Percentiles rank a stretch among this genome's conserved stretches.
phyloP scores from a whole-genome alignment of 2,329 filamentous ascomycete species.

The Clathrospora elynae region DNA sequence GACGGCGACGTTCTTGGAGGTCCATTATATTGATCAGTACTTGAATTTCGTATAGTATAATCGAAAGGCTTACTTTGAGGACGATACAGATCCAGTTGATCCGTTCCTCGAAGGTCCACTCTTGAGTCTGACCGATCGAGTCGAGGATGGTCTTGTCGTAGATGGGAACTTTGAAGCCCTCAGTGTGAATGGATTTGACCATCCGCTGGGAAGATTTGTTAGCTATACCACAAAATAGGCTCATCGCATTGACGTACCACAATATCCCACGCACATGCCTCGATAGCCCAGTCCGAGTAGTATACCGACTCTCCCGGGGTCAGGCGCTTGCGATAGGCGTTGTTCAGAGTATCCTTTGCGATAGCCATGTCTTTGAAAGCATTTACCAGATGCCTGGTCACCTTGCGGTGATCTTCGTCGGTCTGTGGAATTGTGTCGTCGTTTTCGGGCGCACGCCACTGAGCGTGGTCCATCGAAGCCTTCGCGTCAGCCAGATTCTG shows the following conservation, averaged over 20 bases:
- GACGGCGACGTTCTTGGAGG: constrained; percentile 14
- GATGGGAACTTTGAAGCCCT: constrained; percentile 16
- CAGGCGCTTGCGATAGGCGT: constrained; percentile 20
- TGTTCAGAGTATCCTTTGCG: constrained; percentile 9
- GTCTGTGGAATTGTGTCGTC: constrained; percentile 15
- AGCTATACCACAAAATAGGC: background rate
- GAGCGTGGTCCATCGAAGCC: constrained; percentile 1
- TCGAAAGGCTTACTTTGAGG: constrained; percentile 7
- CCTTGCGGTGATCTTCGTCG: constrained; percentile 7
- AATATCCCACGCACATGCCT: constrained; percentile 19
- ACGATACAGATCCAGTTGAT: constrained; percentile 17
- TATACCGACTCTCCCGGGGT: constrained; percentile 3
- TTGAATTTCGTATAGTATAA: background rate
- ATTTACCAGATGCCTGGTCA: constrained; percentile 4
- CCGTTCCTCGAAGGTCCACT: constrained; percentile 18
- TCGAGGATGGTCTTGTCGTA: constrained; percentile 15
- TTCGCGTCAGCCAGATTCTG: constrained; percentile 7
- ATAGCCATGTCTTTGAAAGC: constrained; percentile 14
- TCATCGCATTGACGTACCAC: constrained; percentile 3
- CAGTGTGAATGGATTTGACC: constrained; percentile 11
- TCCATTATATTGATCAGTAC: constrained; percentile 1
- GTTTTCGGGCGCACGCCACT: constrained; percentile 10
- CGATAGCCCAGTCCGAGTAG: constrained; percentile 19
- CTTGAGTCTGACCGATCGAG: constrained; percentile 15
- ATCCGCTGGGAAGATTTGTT: constrained; percentile 1